Percentiles rank a stretch among this genome's conserved stretches.
phyloP scores from a whole-genome alignment of 73 alveolate genomes.

The Blepharisma stoltei region DNA sequence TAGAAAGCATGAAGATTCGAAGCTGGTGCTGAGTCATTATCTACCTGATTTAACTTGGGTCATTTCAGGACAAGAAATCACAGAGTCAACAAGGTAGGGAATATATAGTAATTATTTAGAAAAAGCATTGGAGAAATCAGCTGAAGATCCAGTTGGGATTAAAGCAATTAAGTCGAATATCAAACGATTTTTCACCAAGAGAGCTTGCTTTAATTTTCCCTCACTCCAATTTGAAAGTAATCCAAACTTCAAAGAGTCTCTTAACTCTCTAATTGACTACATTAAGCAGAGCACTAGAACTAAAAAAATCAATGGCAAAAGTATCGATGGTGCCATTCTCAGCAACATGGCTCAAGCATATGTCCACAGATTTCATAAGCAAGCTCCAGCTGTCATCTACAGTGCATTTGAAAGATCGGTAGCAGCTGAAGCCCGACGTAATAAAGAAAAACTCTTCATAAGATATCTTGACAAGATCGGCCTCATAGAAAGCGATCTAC shows the following conservation, averaged over 20 bases:
- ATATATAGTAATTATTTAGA: slow-evolving; percentile 4
- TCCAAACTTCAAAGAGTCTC: background rate
- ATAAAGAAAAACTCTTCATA: slow-evolving; percentile 6
- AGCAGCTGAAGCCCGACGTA: slow-evolving; percentile 24
- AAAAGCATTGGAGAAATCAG: slow-evolving; percentile 3
- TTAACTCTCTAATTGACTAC: background rate
- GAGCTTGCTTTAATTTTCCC: slow-evolving; percentile 10
- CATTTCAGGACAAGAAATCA: background rate
- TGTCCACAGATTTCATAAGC: background rate
- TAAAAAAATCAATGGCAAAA: background rate
- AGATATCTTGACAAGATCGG: background rate
- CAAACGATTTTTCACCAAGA: background rate
- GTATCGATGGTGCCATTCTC: background rate
- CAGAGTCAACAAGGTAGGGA: background rate
- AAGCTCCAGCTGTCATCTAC: slow-evolving; percentile 4
- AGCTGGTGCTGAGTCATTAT: background rate
- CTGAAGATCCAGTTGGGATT: background rate
- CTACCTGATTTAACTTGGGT: slow-evolving; percentile 21
- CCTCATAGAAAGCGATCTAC: background rate
- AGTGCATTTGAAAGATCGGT: slow-evolving; percentile 17
- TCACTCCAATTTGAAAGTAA: background rate
- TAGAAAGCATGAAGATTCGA: background rate
- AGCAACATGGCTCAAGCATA: slow-evolving; percentile 19
- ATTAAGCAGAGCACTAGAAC: background rate
- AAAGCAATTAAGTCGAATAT: background rate